Conservation (phyloP, 768 basidiomycete species). For the Lactarius quietus region DNA sequence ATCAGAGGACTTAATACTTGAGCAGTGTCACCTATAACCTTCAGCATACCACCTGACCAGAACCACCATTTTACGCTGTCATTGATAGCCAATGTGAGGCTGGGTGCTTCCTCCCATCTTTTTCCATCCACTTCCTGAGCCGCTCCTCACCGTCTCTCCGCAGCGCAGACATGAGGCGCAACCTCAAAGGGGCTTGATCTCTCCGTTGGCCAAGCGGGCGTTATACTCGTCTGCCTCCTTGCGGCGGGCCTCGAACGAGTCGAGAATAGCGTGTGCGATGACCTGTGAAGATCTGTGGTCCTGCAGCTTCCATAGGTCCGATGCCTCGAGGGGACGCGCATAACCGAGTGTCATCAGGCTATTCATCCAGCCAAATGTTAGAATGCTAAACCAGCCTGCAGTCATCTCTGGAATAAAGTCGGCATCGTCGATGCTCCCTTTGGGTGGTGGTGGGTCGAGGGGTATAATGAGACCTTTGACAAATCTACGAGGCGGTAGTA, state of each 20-base stretch:
- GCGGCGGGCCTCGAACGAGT: conserved; percentile 58
- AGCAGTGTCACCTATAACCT: conserved; percentile 63
- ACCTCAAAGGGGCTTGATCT: conserved; percentile 52
- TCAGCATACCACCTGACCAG: conserved; percentile 63
- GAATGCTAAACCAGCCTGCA: conserved; percentile 53
- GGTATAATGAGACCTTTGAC: conserved; percentile 22
- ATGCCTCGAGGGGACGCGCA: conserved; percentile 70
- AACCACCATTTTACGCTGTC: conserved; percentile 77
- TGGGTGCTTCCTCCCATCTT: conserved; percentile 60
- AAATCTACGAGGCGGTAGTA: conserved; percentile 4
- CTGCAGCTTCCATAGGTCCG: conserved; percentile 79
- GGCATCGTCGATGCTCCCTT: conserved; percentile 56
- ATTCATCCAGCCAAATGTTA: conserved; percentile 77
- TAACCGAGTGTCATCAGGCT: conserved; percentile 72
- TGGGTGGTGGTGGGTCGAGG: conserved; percentile 40
- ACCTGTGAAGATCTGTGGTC: conserved; percentile 53
- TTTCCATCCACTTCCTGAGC: conserved; percentile 62
- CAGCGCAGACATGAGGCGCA: conserved; percentile 57
- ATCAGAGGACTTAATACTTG: conserved; percentile 74
- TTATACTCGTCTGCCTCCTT: conserved; percentile 68
- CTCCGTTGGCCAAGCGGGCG: conserved; percentile 57
- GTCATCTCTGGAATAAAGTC: conserved; percentile 59
- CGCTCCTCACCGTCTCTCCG: conserved; percentile 48
- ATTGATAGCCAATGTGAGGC: conserved; percentile 66
- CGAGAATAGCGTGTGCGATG: conserved; percentile 60